Evolutionary conservation across 345 rosid genomes (phyloP), one percentile per base, ranked within the genome.

Genomic region (Gossypium thurberi): DNA sequence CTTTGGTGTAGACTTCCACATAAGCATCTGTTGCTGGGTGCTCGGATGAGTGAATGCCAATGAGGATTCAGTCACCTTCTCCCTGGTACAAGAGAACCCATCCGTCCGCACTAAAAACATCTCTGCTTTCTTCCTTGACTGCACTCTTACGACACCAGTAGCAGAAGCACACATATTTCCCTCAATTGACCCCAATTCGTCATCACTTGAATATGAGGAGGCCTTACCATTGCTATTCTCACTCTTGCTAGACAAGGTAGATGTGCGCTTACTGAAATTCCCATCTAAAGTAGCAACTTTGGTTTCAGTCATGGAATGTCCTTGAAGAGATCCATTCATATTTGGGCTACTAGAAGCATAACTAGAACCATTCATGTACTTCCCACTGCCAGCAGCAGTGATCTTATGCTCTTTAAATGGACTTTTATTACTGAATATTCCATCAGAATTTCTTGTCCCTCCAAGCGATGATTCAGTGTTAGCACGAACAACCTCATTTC

Each of bases 1-100:
- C 82, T 84, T 94, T 55, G 98, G 98, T 17, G 88, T 86, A 71
- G 97, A 75, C 83, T 94, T 94, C 98, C 98, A 94, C 88, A 94
- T 88, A 77, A 94, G 98, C 98, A 94, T 94, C 89, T 92, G 98
- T 72, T 94, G 98, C 83, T 92, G 98, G 50, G 98, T 94, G 79
- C 98, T 94, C 33, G 98, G 98, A 82, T 94, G 98, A 72, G 97
- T 88, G 84, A 94, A 94, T 55, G 98, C 98, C 88, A 92, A 81
- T 57, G 98, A 92, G 58, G 97, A 86, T 81, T 92, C 98, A 47
- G 98, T 94, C 47, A 92, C 98, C 77, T 90, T 92, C 83, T 94
- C 98, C 81, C 98, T 86, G 43, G 85, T 80, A 85, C 98, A 94
- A 75, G 98, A 94, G 81, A 94, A 87, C 74, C 98, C 98, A 82